Conservation (phyloP, 2,329 filamentous ascomycete genomes). For the Colletotrichum tanaceti region DNA sequence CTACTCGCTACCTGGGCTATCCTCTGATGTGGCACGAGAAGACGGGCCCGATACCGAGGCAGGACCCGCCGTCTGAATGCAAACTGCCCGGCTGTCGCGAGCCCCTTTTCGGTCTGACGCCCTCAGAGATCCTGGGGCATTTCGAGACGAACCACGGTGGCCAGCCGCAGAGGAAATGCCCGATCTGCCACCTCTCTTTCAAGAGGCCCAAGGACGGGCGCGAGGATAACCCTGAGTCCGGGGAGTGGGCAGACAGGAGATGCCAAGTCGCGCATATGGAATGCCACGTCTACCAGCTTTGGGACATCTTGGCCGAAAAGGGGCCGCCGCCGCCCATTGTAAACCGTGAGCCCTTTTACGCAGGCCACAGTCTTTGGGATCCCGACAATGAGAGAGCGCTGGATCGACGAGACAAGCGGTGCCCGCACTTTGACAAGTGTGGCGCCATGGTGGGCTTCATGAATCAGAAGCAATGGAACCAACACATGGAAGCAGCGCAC, state of each 20-base stretch:
- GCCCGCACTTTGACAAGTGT: conserved; percentile 39
- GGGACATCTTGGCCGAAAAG: conserved; percentile 26
- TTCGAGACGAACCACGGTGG: conserved; percentile 37
- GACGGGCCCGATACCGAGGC: conserved; percentile 15
- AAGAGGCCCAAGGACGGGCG: conserved; percentile 14
- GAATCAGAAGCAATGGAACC: conserved; percentile 38
- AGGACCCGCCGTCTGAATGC: conserved; percentile 38
- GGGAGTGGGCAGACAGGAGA: conserved; percentile 11
- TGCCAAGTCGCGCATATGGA: conserved; percentile 40
- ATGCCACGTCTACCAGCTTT: conserved; percentile 41
- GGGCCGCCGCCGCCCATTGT: neutral
- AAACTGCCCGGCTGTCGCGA: conserved; percentile 22
- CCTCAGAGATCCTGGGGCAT: conserved; percentile 36
- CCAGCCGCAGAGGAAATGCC: conserved; percentile 28
- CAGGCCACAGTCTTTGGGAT: conserved; percentile 37
- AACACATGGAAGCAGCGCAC: conserved; percentile 36
- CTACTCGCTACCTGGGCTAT: conserved; percentile 21
- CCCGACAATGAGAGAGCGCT: conserved; percentile 31
- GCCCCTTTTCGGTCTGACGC: conserved; percentile 36
- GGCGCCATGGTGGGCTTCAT: conserved; percentile 42
- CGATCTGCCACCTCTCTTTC: conserved; percentile 39
- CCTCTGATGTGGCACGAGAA: conserved; percentile 39
- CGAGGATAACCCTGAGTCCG: neutral
- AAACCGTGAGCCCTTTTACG: conserved; percentile 30
- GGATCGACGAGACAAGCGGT: conserved; percentile 40